Percentiles rank a stretch among this genome's conserved stretches.
Conservation (phyloP, 768 basidiomycete species). For the Mycena galopus region DNA sequence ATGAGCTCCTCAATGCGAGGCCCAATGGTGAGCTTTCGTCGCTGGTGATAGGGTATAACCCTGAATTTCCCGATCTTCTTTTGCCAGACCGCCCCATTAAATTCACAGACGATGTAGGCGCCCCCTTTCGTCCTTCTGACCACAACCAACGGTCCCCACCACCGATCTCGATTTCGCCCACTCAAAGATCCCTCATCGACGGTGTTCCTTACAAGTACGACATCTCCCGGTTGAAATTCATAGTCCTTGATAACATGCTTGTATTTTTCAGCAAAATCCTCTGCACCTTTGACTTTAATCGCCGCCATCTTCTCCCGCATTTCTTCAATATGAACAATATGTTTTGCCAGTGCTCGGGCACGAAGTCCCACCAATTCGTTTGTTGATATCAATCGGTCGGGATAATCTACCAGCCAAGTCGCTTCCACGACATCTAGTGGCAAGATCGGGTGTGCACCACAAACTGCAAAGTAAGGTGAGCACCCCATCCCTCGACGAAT, state of each 20-base stretch:
- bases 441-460: conserved; percentile 38
- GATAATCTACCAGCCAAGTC: conserved; percentile 42
- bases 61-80: too few species aligned
- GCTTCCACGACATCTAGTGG: conserved; percentile 45
- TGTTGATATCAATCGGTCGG: conserved; percentile 18
- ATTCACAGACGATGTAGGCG: conserved; percentile 26
- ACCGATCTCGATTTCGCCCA: too few species aligned
- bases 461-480: conserved; percentile 39
- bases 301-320: conserved; percentile 21
- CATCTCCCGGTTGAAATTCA: too few species aligned
- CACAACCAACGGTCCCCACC: conserved; percentile 42
- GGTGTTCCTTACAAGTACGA: too few species aligned
- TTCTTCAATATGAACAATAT: conserved; percentile 36
- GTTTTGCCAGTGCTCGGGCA: conserved; percentile 24
- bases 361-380: conserved; percentile 37
- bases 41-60: conserved; percentile 1
- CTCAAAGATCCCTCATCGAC: too few species aligned
- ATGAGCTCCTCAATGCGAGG: not conserved
- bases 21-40: conserved; percentile 4
- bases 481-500: conserved; percentile 32
- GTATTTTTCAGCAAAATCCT: conserved; percentile 38
- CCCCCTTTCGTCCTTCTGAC: conserved; percentile 28
- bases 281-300: conserved; percentile 27
- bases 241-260: too few species aligned
- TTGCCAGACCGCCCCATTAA: too few species aligned